Conservation (phyloP, 768 basidiomycete species). For the Tricholoma terreum region DNA sequence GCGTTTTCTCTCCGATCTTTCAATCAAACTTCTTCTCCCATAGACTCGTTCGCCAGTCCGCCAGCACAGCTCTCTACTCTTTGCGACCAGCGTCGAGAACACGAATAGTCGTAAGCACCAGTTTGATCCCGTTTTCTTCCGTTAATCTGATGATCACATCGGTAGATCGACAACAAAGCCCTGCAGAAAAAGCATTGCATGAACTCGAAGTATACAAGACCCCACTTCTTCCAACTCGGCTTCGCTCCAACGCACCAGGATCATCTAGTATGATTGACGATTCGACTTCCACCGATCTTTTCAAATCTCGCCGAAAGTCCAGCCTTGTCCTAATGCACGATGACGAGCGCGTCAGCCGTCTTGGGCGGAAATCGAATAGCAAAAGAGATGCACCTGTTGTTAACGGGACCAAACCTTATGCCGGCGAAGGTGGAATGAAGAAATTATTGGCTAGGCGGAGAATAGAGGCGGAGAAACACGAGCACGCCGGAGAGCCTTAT, state of each 20-base stretch:
- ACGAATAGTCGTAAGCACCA: conserved; percentile 28
- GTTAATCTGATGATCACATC: conserved; percentile 5
- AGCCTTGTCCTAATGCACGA: conserved; percentile 58
- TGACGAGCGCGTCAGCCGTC: conserved; percentile 48
- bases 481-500: conserved; percentile 26
- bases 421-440: conserved; percentile 76
- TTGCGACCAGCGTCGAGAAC: conserved; percentile 35
- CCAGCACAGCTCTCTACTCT: conserved; percentile 51
- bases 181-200: conserved; percentile 66
- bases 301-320: conserved; percentile 47
- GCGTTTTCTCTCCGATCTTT: conserved; percentile 2
- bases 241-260: conserved; percentile 35
- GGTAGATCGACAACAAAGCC: conserved; percentile 36
- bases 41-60: conserved; percentile 50
- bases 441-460: conserved; percentile 65
- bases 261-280: conserved; percentile 10
- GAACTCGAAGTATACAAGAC: conserved; percentile 79
- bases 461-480: conserved; percentile 51
- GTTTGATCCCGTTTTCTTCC: not conserved
- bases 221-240: conserved; percentile 65
- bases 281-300: conserved; percentile 52
- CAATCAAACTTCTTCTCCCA: conserved; percentile 4
- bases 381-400: conserved; percentile 38
- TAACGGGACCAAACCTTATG: conserved; percentile 71
- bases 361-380: conserved; percentile 37